These are phyloP conservation scores for Myriosclerotinia curreyana DNA, from an alignment of 2,329 filamentous ascomycete species.

Conservation along the genomic window DNA sequence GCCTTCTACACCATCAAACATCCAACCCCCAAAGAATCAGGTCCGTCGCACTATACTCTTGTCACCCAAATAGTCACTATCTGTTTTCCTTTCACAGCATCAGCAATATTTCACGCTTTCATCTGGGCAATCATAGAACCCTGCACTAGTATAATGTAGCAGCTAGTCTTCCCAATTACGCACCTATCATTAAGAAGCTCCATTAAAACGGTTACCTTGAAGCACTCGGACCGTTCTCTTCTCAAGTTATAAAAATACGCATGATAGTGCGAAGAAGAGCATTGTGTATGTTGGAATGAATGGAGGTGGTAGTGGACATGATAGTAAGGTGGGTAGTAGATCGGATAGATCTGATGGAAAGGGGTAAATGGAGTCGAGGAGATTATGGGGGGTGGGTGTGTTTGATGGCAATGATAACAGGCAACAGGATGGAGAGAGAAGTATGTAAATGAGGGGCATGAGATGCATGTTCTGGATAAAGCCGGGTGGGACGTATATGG, in stretches of 20 bases:
- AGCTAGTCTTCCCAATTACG: not conserved
- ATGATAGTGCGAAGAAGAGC: not conserved
- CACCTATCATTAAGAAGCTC: not conserved
- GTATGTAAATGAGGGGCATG: not conserved
- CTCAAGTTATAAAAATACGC: not conserved
- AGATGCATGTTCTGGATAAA: not conserved
- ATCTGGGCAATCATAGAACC: conserved; percentile 9
- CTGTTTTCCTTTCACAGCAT: not conserved
- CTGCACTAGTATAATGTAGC: not conserved
- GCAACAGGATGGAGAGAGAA: too few relatives aligned
- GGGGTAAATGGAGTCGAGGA: not conserved
- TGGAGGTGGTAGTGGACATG: not conserved
- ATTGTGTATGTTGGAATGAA: not conserved
- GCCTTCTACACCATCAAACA: not conserved
- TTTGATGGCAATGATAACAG: not conserved
- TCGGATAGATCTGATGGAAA: not conserved
- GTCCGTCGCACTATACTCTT: not conserved
- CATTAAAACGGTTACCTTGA: not conserved
- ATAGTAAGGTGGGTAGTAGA: not conserved
- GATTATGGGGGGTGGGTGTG: not conserved
- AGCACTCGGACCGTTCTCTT: not conserved
- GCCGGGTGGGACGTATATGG: too few relatives aligned
- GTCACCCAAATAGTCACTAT: too few relatives aligned
- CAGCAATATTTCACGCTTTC: conserved; percentile 1
- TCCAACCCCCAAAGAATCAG: not conserved